phyloP scores from a whole-genome alignment of 2,329 filamentous ascomycete species.

The Hymenoscyphus scutula region DNA sequence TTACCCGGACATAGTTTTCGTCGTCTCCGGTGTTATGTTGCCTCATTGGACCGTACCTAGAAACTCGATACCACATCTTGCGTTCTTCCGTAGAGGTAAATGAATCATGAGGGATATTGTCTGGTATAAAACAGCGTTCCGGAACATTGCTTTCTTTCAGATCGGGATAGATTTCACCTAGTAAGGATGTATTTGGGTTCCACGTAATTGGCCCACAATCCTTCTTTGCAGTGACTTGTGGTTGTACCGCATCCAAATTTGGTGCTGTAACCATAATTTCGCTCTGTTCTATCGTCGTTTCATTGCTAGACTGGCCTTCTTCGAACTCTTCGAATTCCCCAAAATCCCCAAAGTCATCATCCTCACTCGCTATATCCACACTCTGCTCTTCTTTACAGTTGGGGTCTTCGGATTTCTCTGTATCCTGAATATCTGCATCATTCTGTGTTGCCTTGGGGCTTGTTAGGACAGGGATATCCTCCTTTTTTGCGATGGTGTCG shows the following conservation, averaged over 20 bases:
- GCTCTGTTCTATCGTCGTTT: slow-evolving; percentile 6
- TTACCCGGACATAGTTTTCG: slow-evolving; percentile 57
- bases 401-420: slow-evolving; percentile 1
- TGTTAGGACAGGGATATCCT: slow-evolving; percentile 9
- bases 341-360: slow-evolving; percentile 26
- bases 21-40: slow-evolving; percentile 57
- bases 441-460: slow-evolving; percentile 2
- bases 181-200: slow-evolving; percentile 24
- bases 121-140: slow-evolving; percentile 32
- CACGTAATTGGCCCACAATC: slow-evolving; percentile 27
- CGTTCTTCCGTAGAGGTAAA: slow-evolving; percentile 57
- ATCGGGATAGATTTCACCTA: slow-evolving; percentile 33
- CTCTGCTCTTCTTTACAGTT: background rate
- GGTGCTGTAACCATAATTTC: background rate
- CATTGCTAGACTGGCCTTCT: slow-evolving; percentile 31
- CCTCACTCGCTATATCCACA: background rate
- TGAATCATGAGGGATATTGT: slow-evolving; percentile 42
- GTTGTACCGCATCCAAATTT: slow-evolving; percentile 11
- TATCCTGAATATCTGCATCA: background rate
- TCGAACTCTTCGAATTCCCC: slow-evolving; percentile 40
- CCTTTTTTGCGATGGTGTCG: slow-evolving; percentile 27
- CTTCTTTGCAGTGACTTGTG: background rate
- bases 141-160: slow-evolving; percentile 16
- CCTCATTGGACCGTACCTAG: slow-evolving; percentile 56
- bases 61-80: slow-evolving; percentile 64